A percentile compares a stretch with the other conserved stretches of the same genome.
Conservation (phyloP, 1,284 basidiomycete species). For the Tilletiopsis washingtonensis region DNA sequence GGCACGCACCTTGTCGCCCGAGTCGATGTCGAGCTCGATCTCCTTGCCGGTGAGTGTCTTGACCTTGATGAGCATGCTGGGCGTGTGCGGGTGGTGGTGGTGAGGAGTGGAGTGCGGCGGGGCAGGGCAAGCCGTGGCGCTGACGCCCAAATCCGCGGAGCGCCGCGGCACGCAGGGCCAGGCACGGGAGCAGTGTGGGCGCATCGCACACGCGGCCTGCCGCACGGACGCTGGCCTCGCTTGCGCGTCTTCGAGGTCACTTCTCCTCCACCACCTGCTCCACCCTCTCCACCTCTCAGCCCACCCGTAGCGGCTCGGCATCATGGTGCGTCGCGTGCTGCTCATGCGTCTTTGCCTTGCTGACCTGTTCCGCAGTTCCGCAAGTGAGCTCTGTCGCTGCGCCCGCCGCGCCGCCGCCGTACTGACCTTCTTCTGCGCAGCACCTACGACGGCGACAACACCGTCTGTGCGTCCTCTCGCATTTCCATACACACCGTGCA, state of each 20-base stretch:
- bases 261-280: no score
- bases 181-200: no score
- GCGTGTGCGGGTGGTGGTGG: constrained; percentile 3
- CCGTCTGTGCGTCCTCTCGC: constrained; percentile 26
- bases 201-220: no score
- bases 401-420: not conserved
- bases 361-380: no score
- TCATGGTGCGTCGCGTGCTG: no score
- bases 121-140: not conserved
- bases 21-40: constrained; percentile 94
- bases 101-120: not conserved
- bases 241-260: no score
- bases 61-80: constrained; percentile 44
- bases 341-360: no score
- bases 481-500: not conserved
- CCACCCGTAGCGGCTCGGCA: no score
- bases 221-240: no score
- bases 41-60: constrained; percentile 86
- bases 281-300: no score
- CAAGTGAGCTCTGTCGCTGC: no score
- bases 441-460: constrained; percentile 47
- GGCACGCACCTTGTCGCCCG: constrained; percentile 74
- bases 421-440: constrained; percentile 11
- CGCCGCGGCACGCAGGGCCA: no score
- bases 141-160: not conserved